A percentile compares a stretch with the other conserved stretches of the same genome.
Evolutionary conservation across 2,329 filamentous ascomycete genomes (phyloP).

Genomic region (Talaromyces atroroseus): DNA sequence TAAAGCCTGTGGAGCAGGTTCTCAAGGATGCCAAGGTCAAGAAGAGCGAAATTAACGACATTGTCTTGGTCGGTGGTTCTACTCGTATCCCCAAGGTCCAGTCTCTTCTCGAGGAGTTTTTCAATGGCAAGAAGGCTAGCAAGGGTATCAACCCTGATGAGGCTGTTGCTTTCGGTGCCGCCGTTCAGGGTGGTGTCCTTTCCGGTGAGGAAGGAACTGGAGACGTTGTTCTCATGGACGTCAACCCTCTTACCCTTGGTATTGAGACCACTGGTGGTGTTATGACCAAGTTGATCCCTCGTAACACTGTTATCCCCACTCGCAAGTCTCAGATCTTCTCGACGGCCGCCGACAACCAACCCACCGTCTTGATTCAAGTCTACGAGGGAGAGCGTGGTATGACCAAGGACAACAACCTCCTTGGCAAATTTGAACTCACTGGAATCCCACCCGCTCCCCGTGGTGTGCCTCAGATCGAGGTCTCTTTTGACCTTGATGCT

Average conservation of each 20-base stretch:
- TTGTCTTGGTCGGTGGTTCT: conserved; percentile 95
- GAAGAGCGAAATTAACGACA: conserved; percentile 92
- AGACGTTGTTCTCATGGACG: conserved; percentile 90
- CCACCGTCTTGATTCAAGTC: conserved; percentile 90
- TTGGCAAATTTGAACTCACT: conserved; percentile 97
- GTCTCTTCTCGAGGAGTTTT: conserved; percentile 90
- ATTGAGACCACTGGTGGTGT: conserved; percentile 97
- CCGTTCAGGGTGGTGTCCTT: conserved; percentile 93
- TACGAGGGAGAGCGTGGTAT: conserved; percentile 89
- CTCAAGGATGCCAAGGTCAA: conserved; percentile 97
- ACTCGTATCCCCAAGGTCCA: conserved; percentile 99
- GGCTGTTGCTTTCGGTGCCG: conserved; percentile 95
- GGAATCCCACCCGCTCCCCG: conserved; percentile 91
- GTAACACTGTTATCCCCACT: conserved; percentile 90
- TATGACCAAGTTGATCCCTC: conserved; percentile 94
- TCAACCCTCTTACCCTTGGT: conserved; percentile 92
- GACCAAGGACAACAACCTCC: conserved; percentile 95
- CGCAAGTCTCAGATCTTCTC: conserved; percentile 98
- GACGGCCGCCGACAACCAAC: conserved; percentile 93
- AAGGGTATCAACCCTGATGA: conserved; percentile 99
- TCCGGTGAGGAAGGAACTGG: conserved; percentile 77
- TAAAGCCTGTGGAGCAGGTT: conserved; percentile 98
- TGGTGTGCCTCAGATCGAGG: conserved; percentile 96
- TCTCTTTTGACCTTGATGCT: conserved; percentile 94
- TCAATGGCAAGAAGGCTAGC: conserved; percentile 90